Conservation (phyloP, 306 rosid species). For the Arachis hypogaea region DNA sequence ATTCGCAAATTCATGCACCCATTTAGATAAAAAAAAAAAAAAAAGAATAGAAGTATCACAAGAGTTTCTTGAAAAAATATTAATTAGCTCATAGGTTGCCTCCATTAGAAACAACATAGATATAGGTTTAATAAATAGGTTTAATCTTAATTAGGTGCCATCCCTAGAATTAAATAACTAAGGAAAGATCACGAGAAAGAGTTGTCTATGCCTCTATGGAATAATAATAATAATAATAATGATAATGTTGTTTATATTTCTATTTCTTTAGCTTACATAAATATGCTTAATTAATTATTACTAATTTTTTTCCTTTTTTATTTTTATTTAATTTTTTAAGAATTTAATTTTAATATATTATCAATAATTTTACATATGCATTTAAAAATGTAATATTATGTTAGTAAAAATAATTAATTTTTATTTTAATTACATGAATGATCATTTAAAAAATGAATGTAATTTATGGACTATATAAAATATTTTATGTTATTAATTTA, state of each 20-base stretch:
- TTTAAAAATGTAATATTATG: too few relatives aligned
- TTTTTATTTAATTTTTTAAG: too few relatives aligned
- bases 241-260: not conserved
- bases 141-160: not conserved
- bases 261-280: not conserved
- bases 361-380: too few relatives aligned
- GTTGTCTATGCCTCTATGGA: not conserved
- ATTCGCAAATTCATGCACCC: not conserved
- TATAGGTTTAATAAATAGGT: not conserved
- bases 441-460: too few relatives aligned
- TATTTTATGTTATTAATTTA: too few relatives aligned
- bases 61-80: not conserved
- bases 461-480: too few relatives aligned
- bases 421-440: too few relatives aligned
- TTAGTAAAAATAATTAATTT: too few relatives aligned
- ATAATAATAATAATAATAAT: not conserved
- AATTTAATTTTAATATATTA: not conserved
- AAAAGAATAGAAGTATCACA: conserved; percentile 2
- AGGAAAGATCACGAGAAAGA: conserved; percentile 4
- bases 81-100: not conserved
- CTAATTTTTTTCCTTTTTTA: not conserved
- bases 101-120: not conserved
- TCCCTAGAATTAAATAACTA: not conserved
- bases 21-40: not conserved
- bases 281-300: not conserved